Evolutionary conservation across 2,329 filamentous ascomycete species (phyloP).

Genomic region (Camillea tinctor): DNA sequence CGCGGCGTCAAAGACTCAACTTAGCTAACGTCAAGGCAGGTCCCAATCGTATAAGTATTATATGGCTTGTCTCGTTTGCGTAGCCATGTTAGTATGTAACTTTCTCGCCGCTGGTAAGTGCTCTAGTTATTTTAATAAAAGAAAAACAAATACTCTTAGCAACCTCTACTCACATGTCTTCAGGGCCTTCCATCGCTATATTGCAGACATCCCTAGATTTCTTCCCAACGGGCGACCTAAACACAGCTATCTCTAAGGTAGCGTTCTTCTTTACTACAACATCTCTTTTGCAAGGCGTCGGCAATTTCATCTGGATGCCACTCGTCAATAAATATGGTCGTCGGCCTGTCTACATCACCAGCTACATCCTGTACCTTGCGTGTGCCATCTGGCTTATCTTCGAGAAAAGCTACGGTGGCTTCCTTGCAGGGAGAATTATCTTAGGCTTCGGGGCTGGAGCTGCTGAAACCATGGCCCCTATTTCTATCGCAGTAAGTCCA

Average conservation of each 20-base stretch:
- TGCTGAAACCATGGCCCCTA: slow-evolving; percentile 45
- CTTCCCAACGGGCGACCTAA: slow-evolving; percentile 38
- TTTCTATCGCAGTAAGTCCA: slow-evolving; percentile 20
- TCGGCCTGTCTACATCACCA: slow-evolving; percentile 41
- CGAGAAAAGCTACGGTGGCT: slow-evolving; percentile 40
- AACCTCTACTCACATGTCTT: neutral
- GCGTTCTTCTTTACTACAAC: slow-evolving; percentile 55
- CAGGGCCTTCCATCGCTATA: slow-evolving; percentile 49
- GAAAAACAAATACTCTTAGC: neutral
- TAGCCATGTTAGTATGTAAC: slow-evolving; percentile 56
- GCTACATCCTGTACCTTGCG: slow-evolving; percentile 43
- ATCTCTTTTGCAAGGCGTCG: slow-evolving; percentile 47
- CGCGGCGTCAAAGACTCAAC: neutral
- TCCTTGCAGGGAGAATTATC: slow-evolving; percentile 47
- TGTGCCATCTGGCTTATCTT: slow-evolving; percentile 44
- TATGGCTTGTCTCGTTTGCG: slow-evolving; percentile 47
- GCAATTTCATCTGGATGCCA: slow-evolving; percentile 48
- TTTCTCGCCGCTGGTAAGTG: slow-evolving; percentile 50
- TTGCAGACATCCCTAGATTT: slow-evolving; percentile 46
- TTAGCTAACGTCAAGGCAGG: slow-evolving; percentile 27
- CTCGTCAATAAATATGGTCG: slow-evolving; percentile 46
- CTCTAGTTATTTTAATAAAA: neutral
- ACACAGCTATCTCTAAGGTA: slow-evolving; percentile 39
- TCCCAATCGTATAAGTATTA: slow-evolving; percentile 48
- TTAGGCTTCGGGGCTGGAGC: slow-evolving; percentile 54